Evolutionary conservation across 108 stramenopile species (phyloP), one percentile per base, ranked within the genome.

Genomic region (Seminavis robusta): DNA sequence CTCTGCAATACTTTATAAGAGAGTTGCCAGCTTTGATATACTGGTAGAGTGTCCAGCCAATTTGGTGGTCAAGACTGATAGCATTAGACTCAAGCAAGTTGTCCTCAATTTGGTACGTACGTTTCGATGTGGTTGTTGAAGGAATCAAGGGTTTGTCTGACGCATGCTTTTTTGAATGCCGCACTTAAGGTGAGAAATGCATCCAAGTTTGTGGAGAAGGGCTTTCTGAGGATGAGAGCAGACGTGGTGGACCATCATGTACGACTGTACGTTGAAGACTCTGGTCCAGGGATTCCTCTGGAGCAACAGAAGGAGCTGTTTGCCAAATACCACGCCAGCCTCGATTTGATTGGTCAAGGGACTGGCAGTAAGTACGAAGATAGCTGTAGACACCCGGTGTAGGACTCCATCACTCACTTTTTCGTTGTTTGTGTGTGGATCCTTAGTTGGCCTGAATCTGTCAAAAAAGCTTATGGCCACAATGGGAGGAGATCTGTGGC

Each of bases 61-160:
- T 27, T 4, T 60, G 16, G 33, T 34, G 20, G 3, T 60, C 19
- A 38, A 17, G 46, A 17, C 59, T 19, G 59, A 60, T 24, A 20
- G 48, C 26, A 19, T 60, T 29, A 20, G 59, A 11, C 27, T 60
- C 24, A 60, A 60, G 47, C 59, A 60, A 33, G 29, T 60, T 4
- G n/a, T 60, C 26, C 32, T 60, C 13, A 60, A 60, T 60, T 33
- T 60, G 2, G 59, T 23, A 2, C 2, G 8, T n/a, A n/a, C n/a
- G n/a, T n/a, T 31, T 52, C 63, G 38, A 37, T 47, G 21, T 74
- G 74, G 44, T 77, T 81, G 57, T 64, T 81, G 19, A 28, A n/a
- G n/a, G n/a, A n/a, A 70, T 41, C 47, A 65, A 15, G 80, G 80
- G 10, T 81, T 65, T 51, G 48, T 81, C n/a, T n/a, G n/a, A n/a